Percentiles rank a stretch among this genome's conserved stretches.
phyloP scores from a whole-genome alignment of 352 stramenopile species.

The Thraustotheca clavata region DNA sequence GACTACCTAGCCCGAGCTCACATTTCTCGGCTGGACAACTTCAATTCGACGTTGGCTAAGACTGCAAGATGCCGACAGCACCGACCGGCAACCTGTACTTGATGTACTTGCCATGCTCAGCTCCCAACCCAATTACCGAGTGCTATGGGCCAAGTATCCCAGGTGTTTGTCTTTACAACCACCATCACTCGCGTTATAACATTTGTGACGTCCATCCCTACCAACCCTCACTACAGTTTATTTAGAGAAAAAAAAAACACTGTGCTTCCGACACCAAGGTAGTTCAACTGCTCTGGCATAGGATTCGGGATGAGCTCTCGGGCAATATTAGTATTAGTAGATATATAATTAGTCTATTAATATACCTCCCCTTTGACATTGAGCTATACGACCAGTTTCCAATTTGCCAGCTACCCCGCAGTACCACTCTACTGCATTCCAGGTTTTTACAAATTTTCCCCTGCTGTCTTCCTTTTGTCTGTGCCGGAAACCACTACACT shows the following conservation, averaged over 20 bases:
- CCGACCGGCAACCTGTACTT: background rate
- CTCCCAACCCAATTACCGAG: background rate
- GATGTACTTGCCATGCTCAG: background rate
- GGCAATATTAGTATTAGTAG: background rate
- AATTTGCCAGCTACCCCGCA: too few species aligned
- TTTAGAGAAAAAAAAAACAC: background rate
- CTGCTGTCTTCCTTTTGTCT: too few species aligned
- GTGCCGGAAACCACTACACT: too few species aligned
- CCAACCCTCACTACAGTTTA: background rate
- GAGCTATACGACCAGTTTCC: too few species aligned
- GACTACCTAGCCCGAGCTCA: background rate
- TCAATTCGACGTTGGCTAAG: background rate
- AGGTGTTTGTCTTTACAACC: background rate
- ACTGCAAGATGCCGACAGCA: background rate
- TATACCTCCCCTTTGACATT: background rate
- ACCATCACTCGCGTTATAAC: background rate
- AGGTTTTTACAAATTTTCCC: too few species aligned
- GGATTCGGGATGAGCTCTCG: background rate
- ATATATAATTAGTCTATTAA: background rate
- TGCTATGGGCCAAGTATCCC: constrained; percentile 2
- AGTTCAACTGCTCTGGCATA: background rate
- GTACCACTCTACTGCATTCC: too few species aligned
- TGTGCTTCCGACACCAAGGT: background rate
- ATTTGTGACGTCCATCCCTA: background rate
- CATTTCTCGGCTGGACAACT: background rate